Conservation (phyloP, 139 green algal species). For the Parachlorella kessleri region DNA sequence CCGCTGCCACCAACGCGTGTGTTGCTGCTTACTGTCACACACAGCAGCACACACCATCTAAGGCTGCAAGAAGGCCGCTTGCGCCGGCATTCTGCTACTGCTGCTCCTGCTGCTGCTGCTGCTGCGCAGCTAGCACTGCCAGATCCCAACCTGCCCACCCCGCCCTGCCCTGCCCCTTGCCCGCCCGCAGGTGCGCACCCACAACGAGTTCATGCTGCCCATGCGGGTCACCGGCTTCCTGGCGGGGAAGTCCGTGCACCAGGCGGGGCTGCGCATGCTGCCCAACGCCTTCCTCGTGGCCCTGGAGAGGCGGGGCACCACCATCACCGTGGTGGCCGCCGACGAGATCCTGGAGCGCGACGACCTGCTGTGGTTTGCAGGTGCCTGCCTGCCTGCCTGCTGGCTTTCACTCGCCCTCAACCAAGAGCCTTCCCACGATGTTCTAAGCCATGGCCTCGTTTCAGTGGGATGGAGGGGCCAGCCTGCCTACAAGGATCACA, state of each 20-base stretch:
- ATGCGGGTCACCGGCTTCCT: conserved; percentile 41
- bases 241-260: conserved; percentile 51
- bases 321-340: conserved; percentile 48
- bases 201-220: conserved; percentile 47
- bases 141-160: too few relatives aligned
- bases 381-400: conserved; percentile 10
- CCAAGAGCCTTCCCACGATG: neutral
- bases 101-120: too few relatives aligned
- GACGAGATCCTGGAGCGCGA: conserved; percentile 57
- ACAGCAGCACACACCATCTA: too few relatives aligned
- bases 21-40: too few relatives aligned
- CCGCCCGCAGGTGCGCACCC: conserved; percentile 16
- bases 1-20: too few relatives aligned
- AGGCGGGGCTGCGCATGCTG: conserved; percentile 29
- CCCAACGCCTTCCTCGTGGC: conserved; percentile 67
- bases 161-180: too few relatives aligned
- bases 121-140: too few relatives aligned
- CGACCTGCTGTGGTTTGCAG: conserved; percentile 83
- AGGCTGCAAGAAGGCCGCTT: too few relatives aligned
- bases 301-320: conserved; percentile 48
- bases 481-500: too few relatives aligned
- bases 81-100: too few relatives aligned
- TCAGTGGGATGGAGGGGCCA: too few relatives aligned
- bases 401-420: neutral
- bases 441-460: too few relatives aligned